Base-by-base conservation (phyloP, 2,329 filamentous ascomycete species). In the Raffaelea albimanens region DNA sequence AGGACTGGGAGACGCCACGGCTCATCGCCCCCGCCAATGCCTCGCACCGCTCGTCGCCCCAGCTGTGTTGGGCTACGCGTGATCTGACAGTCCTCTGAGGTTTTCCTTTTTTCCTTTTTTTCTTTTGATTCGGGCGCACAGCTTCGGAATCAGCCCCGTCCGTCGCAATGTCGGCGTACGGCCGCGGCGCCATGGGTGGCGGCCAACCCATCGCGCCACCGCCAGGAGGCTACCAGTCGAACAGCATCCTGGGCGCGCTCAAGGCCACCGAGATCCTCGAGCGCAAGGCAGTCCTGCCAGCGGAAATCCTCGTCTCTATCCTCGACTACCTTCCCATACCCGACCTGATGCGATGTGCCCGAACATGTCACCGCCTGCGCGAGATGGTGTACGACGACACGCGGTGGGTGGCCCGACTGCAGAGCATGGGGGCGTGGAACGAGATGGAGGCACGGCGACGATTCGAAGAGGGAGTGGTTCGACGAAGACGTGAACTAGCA, bases 301-400 rank as follows among this genome's bases (percentile, higher is more conserved):
- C 61, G 87, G 91, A 97, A 69, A 87, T 97, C 56, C 79, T 97
- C 57, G 84, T 85, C 25, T 77, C 82, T 0, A 89, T 98, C 55
- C 78, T 98, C 60, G 88, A 96, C 61, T 89, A 94, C 67, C 79
- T 97, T 36, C 85, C 87, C 36, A 77, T 95, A 23, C 71, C 83
- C 51, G 91, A 96, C 63, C 82, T 95, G 58, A 78, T 97, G 62
- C 80, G 82, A 56, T 91, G 88, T 61, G 91, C 93, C 40, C 82
- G 84, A 53, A 82, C 86, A 21, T 95, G 88, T 50, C 85, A 80
- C 60, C 85, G 87, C 51, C 80, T 97, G 75, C 84, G 85, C 61
- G 93, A 98, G 67, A 98, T 98, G 90, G 90, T 96, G 3, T 98
- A 97, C 66, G 93, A 98, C 63, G 93, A 98, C 64, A 87, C 89